Conservation (phyloP, 495 filamentous ascomycete species). For the Xylaria intraflava region DNA sequence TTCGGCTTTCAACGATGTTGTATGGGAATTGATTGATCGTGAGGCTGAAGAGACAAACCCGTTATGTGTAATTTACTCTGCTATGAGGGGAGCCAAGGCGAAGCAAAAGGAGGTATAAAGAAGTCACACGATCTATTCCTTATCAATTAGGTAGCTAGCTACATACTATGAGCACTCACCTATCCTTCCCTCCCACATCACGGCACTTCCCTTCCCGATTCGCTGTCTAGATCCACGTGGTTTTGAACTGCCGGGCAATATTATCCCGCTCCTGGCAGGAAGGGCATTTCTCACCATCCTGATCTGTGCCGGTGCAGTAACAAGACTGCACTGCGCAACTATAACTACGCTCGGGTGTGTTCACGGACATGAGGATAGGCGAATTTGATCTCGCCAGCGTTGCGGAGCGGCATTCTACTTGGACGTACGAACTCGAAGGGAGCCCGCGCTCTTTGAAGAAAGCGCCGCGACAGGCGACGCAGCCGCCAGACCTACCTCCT, state of each 20-base stretch:
- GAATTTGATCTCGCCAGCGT: background rate
- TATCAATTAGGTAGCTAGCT: no score
- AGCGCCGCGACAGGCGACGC: background rate
- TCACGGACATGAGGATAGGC: background rate
- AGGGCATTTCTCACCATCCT: background rate
- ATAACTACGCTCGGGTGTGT: background rate
- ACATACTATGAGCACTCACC: no score
- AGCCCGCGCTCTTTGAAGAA: slow-evolving; percentile 8
- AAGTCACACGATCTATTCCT: no score
- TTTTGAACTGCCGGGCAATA: background rate
- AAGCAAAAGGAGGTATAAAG: background rate
- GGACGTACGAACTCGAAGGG: background rate
- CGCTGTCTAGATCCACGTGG: slow-evolving; percentile 1
- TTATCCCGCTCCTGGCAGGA: background rate
- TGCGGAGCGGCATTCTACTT: slow-evolving; percentile 1
- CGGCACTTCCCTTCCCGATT: background rate
- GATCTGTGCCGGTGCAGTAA: background rate
- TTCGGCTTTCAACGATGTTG: no score
- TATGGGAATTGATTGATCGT: no score
- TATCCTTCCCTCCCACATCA: background rate
- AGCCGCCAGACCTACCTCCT: background rate
- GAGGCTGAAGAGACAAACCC: no score
- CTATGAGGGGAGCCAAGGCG: no score
- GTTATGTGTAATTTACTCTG: no score
- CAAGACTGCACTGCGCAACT: background rate